Percentiles rank a stretch among this genome's conserved stretches.
phyloP scores from a whole-genome alignment of 169 alveolate species.

The Cryptosporidium viatorum region DNA sequence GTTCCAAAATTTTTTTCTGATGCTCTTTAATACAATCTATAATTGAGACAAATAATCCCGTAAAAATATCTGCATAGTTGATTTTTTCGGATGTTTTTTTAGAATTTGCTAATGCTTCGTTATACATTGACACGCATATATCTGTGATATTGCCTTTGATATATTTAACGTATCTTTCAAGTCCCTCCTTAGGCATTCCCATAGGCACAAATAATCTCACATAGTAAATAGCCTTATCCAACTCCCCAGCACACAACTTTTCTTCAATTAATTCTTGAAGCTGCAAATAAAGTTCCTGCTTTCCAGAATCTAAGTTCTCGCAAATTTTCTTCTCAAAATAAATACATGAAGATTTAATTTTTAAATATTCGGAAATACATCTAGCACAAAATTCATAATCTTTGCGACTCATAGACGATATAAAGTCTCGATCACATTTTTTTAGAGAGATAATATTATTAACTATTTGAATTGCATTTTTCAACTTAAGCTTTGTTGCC shows the following conservation, averaged over 20 bases:
- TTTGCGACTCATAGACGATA: neutral
- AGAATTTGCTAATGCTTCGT: slow-evolving; percentile 41
- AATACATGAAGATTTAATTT: slow-evolving; percentile 48
- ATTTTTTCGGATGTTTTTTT: slow-evolving; percentile 8
- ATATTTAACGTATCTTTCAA: slow-evolving; percentile 41
- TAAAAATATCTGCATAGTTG: slow-evolving; percentile 52
- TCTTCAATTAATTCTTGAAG: slow-evolving; percentile 17
- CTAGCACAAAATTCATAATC: slow-evolving; percentile 27
- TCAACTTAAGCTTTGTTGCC: slow-evolving; percentile 1
- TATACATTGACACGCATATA: slow-evolving; percentile 36
- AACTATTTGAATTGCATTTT: slow-evolving; percentile 34
- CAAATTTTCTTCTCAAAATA: slow-evolving; percentile 40
- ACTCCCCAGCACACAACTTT: slow-evolving; percentile 10
- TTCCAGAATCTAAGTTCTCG: slow-evolving; percentile 30
- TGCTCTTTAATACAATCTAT: slow-evolving; percentile 30
- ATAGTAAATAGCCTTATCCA: slow-evolving; percentile 20
- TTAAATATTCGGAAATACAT: slow-evolving; percentile 23
- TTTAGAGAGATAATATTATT: slow-evolving; percentile 35
- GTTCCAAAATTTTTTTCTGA: slow-evolving; percentile 27
- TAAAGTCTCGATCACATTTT: slow-evolving; percentile 39
- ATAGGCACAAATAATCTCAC: slow-evolving; percentile 50
- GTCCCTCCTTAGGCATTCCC: slow-evolving; percentile 59
- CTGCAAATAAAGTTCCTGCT: slow-evolving; percentile 12
- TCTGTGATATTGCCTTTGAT: slow-evolving; percentile 55
- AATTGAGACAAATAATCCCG: slow-evolving; percentile 38